Evolutionary conservation across 805 yeast genomes (phyloP).

Genomic region (Phaffomyces thermotolerans): DNA sequence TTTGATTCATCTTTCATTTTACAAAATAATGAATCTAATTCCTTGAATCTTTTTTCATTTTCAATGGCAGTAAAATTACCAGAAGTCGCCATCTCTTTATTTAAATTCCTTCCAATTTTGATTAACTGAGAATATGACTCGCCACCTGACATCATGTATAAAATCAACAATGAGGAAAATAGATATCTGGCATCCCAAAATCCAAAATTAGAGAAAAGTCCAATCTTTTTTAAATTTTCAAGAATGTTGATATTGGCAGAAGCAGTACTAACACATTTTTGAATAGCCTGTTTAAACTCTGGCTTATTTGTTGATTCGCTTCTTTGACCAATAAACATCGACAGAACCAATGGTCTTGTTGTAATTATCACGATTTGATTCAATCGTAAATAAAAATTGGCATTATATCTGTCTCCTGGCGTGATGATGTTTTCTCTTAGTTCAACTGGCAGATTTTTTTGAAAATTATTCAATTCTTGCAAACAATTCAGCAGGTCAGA

Average conservation of each 20-base stretch:
- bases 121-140: constrained; percentile 17
- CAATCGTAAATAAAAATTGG: constrained; percentile 28
- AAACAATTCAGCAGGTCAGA: constrained; percentile 18
- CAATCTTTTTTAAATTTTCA: constrained; percentile 21
- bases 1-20: constrained; percentile 10
- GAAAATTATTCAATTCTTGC: constrained; percentile 20
- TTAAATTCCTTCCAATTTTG: constrained; percentile 18
- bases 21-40: constrained; percentile 18
- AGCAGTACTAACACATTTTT: constrained; percentile 27
- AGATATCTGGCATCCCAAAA: constrained; percentile 35
- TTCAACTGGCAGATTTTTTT: constrained; percentile 17
- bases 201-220: constrained; percentile 30
- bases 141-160: constrained; percentile 22
- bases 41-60: constrained; percentile 23
- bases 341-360: constrained; percentile 29
- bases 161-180: constrained; percentile 28
- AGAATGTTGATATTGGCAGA: constrained; percentile 26
- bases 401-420: constrained; percentile 21
- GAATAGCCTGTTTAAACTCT: constrained; percentile 23
- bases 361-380: constrained; percentile 31
- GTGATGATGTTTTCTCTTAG: constrained; percentile 14
- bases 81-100: constrained; percentile 22
- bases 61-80: constrained; percentile 28
- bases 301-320: constrained; percentile 9
- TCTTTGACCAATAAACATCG: constrained; percentile 27